Evolutionary conservation across 306 rosid species (phyloP).

Genomic region (Rosa lucieae): DNA sequence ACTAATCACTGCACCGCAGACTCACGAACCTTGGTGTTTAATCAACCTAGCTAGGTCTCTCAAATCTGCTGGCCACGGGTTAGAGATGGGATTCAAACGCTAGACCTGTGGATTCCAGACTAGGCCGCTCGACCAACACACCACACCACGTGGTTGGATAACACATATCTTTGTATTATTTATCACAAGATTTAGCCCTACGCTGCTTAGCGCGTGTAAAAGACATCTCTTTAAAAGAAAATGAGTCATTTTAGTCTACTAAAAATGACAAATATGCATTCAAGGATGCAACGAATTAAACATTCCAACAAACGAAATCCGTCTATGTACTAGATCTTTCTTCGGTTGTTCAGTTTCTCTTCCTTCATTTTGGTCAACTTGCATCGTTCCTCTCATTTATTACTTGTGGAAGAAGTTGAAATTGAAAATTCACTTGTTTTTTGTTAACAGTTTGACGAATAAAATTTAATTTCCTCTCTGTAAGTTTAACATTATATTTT

Average conservation of each 20-base stretch:
- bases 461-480: neutral
- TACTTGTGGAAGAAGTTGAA: no score
- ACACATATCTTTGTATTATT: no score
- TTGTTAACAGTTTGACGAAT: neutral
- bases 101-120: no score
- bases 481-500: neutral
- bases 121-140: no score
- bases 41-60: no score
- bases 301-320: neutral
- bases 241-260: fast-evolving
- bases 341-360: neutral
- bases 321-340: neutral
- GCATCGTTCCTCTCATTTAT: neutral
- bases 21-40: no score
- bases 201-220: no score
- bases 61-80: no score
- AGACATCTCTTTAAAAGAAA: neutral
- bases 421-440: neutral
- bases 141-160: no score
- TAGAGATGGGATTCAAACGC: no score
- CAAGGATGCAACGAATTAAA: fast-evolving
- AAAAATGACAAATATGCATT: neutral
- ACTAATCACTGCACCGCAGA: no score
- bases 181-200: no score
- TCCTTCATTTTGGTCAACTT: neutral